Evolutionary conservation across 495 filamentous ascomycete species (phyloP).

Genomic region (Penicillium chermesinum): DNA sequence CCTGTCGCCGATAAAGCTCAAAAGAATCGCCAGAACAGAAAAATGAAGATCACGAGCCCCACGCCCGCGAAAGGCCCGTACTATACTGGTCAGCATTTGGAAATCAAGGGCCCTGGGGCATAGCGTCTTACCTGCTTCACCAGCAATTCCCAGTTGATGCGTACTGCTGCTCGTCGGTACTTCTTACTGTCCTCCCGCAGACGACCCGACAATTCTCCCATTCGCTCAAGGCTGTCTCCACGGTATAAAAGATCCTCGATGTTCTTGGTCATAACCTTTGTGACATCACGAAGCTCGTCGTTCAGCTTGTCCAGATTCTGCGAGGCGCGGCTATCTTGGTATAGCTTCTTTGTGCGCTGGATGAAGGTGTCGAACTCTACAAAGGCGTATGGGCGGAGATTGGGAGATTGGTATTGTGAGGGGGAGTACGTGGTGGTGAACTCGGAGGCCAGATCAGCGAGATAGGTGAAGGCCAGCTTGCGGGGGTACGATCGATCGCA

Average conservation of each 20-base stretch:
- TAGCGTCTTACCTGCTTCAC: slow-evolving; percentile 68
- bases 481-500: slow-evolving; percentile 91
- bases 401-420: slow-evolving; percentile 64
- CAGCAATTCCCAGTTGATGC: slow-evolving; percentile 97
- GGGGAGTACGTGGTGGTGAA: slow-evolving; percentile 81
- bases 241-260: slow-evolving; percentile 97
- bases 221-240: slow-evolving; percentile 89
- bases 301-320: slow-evolving; percentile 85
- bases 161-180: slow-evolving; percentile 85
- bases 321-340: slow-evolving; percentile 86
- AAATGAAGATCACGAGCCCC: slow-evolving; percentile 71
- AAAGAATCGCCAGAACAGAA: slow-evolving; percentile 93
- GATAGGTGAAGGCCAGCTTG: slow-evolving; percentile 98
- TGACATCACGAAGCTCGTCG: slow-evolving; percentile 94
- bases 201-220: slow-evolving; percentile 88
- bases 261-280: slow-evolving; percentile 99
- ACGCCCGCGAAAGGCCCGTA: slow-evolving; percentile 84
- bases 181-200: slow-evolving; percentile 90
- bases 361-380: slow-evolving; percentile 99
- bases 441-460: slow-evolving; percentile 83
- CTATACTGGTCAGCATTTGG: slow-evolving; percentile 34
- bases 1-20: slow-evolving; percentile 29
- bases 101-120: neutral
- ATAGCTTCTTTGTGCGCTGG: slow-evolving; percentile 83
- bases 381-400: slow-evolving; percentile 87